Percentiles rank a stretch among this genome's conserved stretches.
These are phyloP conservation scores for Hyaloperonospora arabidopsidis DNA, from an alignment of 352 stramenopile genomes.

Conservation along the genomic window DNA sequence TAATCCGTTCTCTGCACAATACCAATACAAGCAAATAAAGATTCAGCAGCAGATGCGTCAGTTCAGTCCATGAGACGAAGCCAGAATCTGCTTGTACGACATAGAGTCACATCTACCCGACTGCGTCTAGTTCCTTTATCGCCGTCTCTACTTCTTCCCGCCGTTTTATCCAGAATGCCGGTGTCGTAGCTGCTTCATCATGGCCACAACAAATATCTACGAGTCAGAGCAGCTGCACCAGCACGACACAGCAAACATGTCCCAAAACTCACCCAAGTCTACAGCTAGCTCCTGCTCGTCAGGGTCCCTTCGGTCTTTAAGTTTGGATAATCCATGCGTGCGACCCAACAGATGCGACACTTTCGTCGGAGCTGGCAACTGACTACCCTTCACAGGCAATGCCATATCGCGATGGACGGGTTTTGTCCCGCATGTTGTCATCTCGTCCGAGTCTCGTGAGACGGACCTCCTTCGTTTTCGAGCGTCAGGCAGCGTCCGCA, in stretches of 20 bases:
- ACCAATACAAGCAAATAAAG: not conserved
- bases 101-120: slow-evolving; percentile 27
- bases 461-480: slow-evolving; percentile 18
- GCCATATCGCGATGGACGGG: slow-evolving; percentile 9
- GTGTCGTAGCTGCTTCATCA: slow-evolving; percentile 18
- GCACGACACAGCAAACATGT: not conserved
- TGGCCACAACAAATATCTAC: not conserved
- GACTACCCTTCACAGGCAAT: slow-evolving; percentile 10
- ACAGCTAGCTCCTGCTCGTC: slow-evolving; percentile 4
- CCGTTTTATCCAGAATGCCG: slow-evolving; percentile 37
- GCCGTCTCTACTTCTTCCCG: slow-evolving; percentile 25
- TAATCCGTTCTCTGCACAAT: slow-evolving; percentile 19
- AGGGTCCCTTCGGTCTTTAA: slow-evolving; percentile 7
- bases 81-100: not conserved
- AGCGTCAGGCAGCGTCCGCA: not conserved
- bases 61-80: not conserved
- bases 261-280: slow-evolving; percentile 13
- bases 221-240: not conserved
- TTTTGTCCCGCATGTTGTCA: slow-evolving; percentile 5
- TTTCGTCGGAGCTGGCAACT: slow-evolving; percentile 21
- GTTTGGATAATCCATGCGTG: not conserved
- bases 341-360: slow-evolving; percentile 6
- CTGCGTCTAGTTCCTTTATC: slow-evolving; percentile 27
- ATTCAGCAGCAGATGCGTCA: not conserved
- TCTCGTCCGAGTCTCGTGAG: slow-evolving; percentile 15